Percentiles rank a stretch among this genome's conserved stretches.
phyloP scores from a whole-genome alignment of 352 stramenopile genomes.

The Blastocystis sp. region DNA sequence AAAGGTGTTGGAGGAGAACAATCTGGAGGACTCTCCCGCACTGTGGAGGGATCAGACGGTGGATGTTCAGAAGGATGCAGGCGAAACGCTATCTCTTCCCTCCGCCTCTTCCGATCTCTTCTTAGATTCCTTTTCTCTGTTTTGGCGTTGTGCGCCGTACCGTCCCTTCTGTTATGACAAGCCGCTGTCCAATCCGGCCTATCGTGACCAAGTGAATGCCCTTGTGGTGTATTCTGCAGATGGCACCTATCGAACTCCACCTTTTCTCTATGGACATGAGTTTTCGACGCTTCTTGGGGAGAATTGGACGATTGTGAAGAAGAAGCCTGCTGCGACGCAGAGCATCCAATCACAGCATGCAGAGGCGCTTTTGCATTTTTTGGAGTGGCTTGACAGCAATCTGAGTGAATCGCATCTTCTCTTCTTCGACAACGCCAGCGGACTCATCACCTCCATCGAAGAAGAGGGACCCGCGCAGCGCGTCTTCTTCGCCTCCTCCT shows the following conservation, averaged over 20 bases:
- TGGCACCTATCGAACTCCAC: background rate
- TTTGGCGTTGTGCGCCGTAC: background rate
- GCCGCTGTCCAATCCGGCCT: background rate
- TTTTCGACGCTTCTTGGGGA: background rate
- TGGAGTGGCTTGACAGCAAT: background rate
- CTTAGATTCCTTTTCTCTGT: background rate
- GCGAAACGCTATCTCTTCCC: background rate
- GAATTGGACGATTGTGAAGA: no score
- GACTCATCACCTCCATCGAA: no score
- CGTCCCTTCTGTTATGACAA: background rate
- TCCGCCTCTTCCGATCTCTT: constrained; percentile 41
- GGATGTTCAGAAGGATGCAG: background rate
- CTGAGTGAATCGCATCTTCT: background rate
- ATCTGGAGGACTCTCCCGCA: background rate
- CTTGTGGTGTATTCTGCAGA: background rate
- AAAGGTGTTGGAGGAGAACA: background rate
- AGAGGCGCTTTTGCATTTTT: background rate
- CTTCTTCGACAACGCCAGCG: no score
- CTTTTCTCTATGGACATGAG: background rate
- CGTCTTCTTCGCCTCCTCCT: no score
- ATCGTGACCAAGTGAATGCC: background rate
- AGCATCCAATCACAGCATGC: background rate
- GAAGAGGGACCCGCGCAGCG: no score
- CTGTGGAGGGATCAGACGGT: background rate
- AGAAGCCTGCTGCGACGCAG: no score